Evolutionary conservation across 169 alveolate genomes (phyloP), one percentile per base, ranked within the genome.

Genomic region (Fabrea salina): DNA sequence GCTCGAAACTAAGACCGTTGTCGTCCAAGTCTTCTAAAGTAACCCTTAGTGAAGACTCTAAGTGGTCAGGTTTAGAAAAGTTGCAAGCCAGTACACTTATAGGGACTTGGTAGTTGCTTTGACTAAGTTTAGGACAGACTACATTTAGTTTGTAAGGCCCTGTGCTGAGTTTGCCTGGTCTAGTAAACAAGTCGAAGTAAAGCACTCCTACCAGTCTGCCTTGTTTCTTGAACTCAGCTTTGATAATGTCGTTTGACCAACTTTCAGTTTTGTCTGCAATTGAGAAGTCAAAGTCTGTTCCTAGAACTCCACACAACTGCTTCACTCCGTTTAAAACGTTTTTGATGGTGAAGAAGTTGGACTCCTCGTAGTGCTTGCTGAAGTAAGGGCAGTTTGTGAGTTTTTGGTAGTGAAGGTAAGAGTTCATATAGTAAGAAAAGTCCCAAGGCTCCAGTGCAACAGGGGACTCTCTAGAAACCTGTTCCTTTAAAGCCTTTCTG

Each of bases 101-200:
- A 32, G 81, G 81, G 4, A 51, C 22, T 32, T 50, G 68, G 27
- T 27, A 70, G 27, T 22, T 44, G 27, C 19, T 53, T 32, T n/a
- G 16, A 7, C 22, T 56, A 2, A n/a, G 33, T 53, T 25, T 74
- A 13, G 53, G 41, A 40, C 71, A 54, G 32, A 51, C 22, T 13
- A 54, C 54, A 54, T 54, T 53, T 11, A 27, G 40, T 8, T 54
- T 74, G 13, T 40, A 41, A 2, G 81, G 72, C 4, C 57, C 30
- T 16, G 32, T 19, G 13, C 13, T 11, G 13, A 37, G 19, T 33
- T 74, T 74, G 5, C 35, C 49, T 13, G 11, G 25, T 74, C 81
- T 74, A n/a, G 50, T 19, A 30, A 74, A 74, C 30, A 74, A 33
- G 39, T 74, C 81, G 37, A 74, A 27, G 8, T 53, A 74, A 19